phyloP scores from a whole-genome alignment of 2,329 filamentous ascomycete species.

The Fusarium irregulare region DNA sequence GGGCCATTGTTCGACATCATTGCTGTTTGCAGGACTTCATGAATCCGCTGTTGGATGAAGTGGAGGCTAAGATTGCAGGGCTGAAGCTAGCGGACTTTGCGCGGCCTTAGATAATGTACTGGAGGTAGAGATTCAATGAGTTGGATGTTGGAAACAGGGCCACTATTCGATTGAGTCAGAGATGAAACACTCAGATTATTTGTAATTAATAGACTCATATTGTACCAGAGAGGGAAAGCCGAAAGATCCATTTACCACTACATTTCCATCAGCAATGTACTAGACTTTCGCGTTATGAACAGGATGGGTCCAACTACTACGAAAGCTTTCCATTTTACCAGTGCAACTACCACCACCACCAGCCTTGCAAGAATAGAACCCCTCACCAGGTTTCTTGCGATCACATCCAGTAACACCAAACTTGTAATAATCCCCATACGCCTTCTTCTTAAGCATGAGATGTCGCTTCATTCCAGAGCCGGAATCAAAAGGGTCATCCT shows the following conservation, averaged over 20 bases:
- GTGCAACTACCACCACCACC: background rate
- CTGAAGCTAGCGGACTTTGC: background rate
- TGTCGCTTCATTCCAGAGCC: too few relatives aligned
- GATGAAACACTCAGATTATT: accelerated
- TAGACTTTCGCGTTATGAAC: too few relatives aligned
- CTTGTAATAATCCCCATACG: too few relatives aligned
- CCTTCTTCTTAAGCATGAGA: too few relatives aligned
- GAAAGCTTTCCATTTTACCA: too few relatives aligned
- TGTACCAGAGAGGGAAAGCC: too few relatives aligned
- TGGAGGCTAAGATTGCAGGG: background rate
- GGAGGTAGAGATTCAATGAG: accelerated
- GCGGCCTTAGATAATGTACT: background rate
- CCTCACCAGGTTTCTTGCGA: background rate
- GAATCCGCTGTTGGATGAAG: background rate
- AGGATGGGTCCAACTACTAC: too few relatives aligned
- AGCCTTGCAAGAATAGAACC: background rate
- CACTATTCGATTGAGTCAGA: accelerated
- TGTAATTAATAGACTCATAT: background rate
- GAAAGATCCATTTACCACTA: too few relatives aligned
- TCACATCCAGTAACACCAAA: background rate
- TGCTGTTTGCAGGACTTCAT: background rate
- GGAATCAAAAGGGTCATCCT: too few relatives aligned
- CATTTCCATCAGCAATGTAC: too few relatives aligned
- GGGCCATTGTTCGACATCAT: background rate
- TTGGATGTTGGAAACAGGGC: too few relatives aligned